phyloP scores from a whole-genome alignment of 306 rosid genomes.

The Leucaena leucocephala region DNA sequence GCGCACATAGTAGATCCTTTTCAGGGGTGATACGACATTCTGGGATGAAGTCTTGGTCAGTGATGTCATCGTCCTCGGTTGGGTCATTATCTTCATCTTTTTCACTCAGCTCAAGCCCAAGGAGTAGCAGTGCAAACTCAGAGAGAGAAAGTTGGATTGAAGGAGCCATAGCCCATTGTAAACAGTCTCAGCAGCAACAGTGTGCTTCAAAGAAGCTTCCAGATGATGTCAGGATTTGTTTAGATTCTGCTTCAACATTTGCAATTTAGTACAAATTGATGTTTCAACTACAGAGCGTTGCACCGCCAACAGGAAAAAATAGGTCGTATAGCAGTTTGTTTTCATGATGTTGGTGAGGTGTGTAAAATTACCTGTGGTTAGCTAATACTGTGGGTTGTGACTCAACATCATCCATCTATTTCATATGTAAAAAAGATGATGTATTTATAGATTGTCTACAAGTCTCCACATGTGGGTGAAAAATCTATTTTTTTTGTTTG shows the following conservation, averaged over 20 bases:
- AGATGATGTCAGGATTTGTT: conserved; percentile 28
- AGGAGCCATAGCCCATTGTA: conserved; percentile 79
- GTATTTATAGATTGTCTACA: too few relatives aligned
- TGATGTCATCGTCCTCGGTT: conserved; percentile 25
- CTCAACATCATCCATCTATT: too few relatives aligned
- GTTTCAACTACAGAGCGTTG: background rate
- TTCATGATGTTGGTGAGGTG: too few relatives aligned
- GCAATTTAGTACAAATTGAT: conserved; percentile 36
- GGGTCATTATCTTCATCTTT: conserved; percentile 59
- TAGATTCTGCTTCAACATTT: conserved; percentile 36
- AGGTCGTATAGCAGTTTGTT: too few relatives aligned
- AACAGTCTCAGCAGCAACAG: conserved; percentile 45
- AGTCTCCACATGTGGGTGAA: too few relatives aligned
- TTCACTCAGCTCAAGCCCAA: conserved; percentile 61
- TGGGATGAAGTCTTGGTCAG: conserved; percentile 12
- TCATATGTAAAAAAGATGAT: too few relatives aligned
- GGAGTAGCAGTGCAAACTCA: conserved; percentile 51
- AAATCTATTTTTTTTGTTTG: too few relatives aligned
- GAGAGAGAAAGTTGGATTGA: conserved; percentile 65
- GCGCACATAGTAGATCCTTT: conserved; percentile 55
- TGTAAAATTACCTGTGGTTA: too few relatives aligned
- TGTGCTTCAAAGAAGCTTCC: conserved; percentile 25
- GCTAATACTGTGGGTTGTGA: too few relatives aligned
- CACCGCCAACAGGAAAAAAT: too few relatives aligned
- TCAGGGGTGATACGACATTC: conserved; percentile 60